Base-by-base conservation (phyloP, 148 eudicot species). In the Silene latifolia region DNA sequence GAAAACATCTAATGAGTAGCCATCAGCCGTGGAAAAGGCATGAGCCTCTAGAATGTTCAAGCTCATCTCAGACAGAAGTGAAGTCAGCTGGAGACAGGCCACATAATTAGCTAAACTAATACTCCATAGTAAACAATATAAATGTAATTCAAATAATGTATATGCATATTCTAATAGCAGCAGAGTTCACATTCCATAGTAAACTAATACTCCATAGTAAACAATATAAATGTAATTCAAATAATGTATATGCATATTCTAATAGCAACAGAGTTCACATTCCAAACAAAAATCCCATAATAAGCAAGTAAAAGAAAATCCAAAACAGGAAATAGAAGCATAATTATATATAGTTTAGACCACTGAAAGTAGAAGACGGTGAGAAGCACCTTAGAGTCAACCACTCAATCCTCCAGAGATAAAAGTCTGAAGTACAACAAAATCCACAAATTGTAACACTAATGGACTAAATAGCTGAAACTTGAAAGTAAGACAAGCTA, bases 41-140 rank as follows among this genome's bases (percentile, higher is more conserved):
- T 93, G 98, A 81, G 94, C 98, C 85, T 93, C 98, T 87, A 89
- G 90, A 72, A 93, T 93, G 81, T 93, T 89, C 82, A 93, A 79
- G 65, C 89, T 93, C 74, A 91, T 79, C 67, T 93, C 97, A 80
- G 98, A 89, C 74, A 93, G 85, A 10, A 93, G 79, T 69, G 87
- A 89, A 73, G 98, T 93, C 77, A 93, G 85, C 98, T 93, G 92
- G 53, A 85, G 85, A 75, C 51, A 80, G 81, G 25, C 78, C 74
- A 76, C 14, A 44, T 57, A 46, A 21, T 25, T 29, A 5, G 39
- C 1, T 20, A 23, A 23, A 6, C 32, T 58, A 63, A 61, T 10
- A 24, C 46, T 32, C 35, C 5, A 4, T 7, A 29, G 13, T 60
- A 62, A 29, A 71, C 15, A 29, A 59, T 35, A 15, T 9, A 54